A percentile compares a stretch with the other conserved stretches of the same genome.
phyloP scores from a whole-genome alignment of 2,329 filamentous ascomycete species.

The Aaosphaeria pasadenensis region DNA sequence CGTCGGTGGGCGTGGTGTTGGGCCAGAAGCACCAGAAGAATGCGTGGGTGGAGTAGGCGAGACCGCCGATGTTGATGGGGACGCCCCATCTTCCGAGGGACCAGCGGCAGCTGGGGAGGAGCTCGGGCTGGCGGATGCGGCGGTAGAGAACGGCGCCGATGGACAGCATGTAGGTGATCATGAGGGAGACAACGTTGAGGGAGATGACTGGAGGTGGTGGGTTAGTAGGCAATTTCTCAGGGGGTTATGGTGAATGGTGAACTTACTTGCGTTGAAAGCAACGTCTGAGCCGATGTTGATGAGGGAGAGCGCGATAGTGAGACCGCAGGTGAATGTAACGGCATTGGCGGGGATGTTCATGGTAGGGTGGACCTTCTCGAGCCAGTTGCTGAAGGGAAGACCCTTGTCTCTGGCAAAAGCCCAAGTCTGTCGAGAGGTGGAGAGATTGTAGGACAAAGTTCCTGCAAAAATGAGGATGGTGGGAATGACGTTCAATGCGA shows the following conservation, averaged over 20 bases:
- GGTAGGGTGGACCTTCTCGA: conserved; percentile 22
- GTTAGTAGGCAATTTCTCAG: conserved; percentile 6
- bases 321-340: conserved; percentile 25
- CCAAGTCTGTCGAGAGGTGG: conserved; percentile 33
- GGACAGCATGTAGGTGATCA: conserved; percentile 42
- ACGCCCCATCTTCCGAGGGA: conserved; percentile 39
- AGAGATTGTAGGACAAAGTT: conserved; percentile 28
- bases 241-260: conserved; percentile 5
- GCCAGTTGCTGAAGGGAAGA: conserved; percentile 29
- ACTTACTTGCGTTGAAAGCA: conserved; percentile 27
- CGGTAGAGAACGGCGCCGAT: conserved; percentile 41
- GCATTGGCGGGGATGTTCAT: conserved; percentile 29
- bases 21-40: conserved; percentile 46
- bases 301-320: neutral
- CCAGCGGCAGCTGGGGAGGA: conserved; percentile 35
- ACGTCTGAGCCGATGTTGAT: conserved; percentile 36
- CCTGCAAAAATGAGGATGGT: conserved; percentile 28
- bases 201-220: conserved; percentile 24
- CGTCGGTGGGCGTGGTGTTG: conserved; percentile 19
- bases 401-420: conserved; percentile 36
- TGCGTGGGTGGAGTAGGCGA: conserved; percentile 34
- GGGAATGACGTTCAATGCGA: conserved; percentile 27
- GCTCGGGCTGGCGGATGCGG: conserved; percentile 34
- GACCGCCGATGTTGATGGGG: conserved; percentile 34
- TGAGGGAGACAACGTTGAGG: conserved; percentile 36